Conservation (phyloP, 805 yeast species). For the Starmerella gropengiesseri region DNA sequence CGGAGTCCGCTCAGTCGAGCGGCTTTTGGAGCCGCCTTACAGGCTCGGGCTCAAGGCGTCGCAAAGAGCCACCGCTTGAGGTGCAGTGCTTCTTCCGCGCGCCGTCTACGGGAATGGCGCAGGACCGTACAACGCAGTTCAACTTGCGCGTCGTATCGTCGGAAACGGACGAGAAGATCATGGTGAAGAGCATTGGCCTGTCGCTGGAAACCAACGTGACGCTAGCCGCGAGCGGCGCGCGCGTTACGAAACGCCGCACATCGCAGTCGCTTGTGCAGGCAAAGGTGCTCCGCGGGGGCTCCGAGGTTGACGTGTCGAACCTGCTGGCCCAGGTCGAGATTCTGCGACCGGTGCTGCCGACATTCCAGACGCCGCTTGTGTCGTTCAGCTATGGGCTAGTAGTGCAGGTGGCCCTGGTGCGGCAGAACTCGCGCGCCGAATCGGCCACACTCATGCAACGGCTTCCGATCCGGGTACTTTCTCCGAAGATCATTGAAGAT, state of each 20-base stretch:
- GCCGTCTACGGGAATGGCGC: conserved; percentile 8
- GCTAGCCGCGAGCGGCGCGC: not conserved
- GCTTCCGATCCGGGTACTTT: conserved; percentile 6
- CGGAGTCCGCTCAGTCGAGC: not conserved
- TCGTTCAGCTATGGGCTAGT: conserved; percentile 2
- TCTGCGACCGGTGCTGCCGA: conserved; percentile 2
- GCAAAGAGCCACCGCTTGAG: conserved; percentile 9
- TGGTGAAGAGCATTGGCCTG: conserved; percentile 5
- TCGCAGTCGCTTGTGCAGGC: conserved; percentile 8
- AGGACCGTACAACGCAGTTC: conserved; percentile 3
- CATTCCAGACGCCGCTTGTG: conserved; percentile 9
- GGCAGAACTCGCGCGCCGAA: conserved; percentile 4
- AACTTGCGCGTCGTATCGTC: conserved; percentile 2
- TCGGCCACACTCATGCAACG: not conserved
- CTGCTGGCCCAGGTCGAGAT: not conserved
- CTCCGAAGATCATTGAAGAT: not conserved
- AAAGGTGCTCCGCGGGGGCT: conserved; percentile 6
- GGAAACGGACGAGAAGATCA: conserved; percentile 3
- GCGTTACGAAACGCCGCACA: not conserved
- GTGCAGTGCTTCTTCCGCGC: conserved; percentile 2
- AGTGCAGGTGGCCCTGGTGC: not conserved
- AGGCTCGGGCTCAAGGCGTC: not conserved
- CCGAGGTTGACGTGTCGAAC: conserved; percentile 7
- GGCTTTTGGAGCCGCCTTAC: conserved; percentile 2
- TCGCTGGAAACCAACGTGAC: conserved; percentile 7